A percentile compares a stretch with the other conserved stretches of the same genome.
phyloP scores from a whole-genome alignment of 1,284 basidiomycete species.

The Boletellus sp. region DNA sequence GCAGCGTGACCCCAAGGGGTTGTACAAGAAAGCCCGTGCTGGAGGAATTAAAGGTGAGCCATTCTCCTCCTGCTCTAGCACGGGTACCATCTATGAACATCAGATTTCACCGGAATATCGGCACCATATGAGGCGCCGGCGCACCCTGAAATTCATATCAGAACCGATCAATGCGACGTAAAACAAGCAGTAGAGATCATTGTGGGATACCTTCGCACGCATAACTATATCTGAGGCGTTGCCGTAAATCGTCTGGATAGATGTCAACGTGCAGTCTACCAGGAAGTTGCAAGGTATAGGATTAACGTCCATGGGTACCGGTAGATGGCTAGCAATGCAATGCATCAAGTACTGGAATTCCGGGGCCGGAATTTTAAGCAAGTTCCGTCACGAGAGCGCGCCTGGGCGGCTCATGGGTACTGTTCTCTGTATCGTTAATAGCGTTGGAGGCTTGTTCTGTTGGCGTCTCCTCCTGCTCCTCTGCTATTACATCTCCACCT shows the following conservation, averaged over 20 bases:
- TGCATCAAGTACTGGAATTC: conserved; percentile 6
- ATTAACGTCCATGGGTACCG: conserved; percentile 14
- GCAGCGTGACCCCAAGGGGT: conserved; percentile 91
- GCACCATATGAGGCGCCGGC: conserved; percentile 94
- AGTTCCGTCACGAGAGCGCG: conserved; percentile 15
- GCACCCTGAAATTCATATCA: conserved; percentile 89
- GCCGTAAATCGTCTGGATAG: conserved; percentile 18
- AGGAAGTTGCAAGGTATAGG: conserved; percentile 14
- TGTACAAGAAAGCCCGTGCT: conserved; percentile 95
- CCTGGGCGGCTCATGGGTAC: conserved; percentile 10
- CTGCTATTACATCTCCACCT: conserved; percentile 49
- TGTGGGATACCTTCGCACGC: conserved; percentile 73
- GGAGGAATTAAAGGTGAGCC: conserved; percentile 91
- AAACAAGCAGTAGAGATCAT: conserved; percentile 80
- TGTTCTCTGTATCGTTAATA: conserved; percentile 15
- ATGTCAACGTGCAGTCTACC: conserved; percentile 9
- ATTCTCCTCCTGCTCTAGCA: not conserved
- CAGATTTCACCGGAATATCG: conserved; percentile 97
- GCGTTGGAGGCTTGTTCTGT: conserved; percentile 18
- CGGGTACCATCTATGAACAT: conserved; percentile 10
- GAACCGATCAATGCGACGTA: conserved; percentile 80
- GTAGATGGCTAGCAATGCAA: conserved; percentile 21
- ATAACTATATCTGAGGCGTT: conserved; percentile 50
- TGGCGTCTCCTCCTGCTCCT: conserved; percentile 48
- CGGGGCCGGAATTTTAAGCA: conserved; percentile 9